These are phyloP conservation scores for Halophytophthora batemanensis DNA, from an alignment of 352 stramenopile species.

Conservation along the genomic window DNA sequence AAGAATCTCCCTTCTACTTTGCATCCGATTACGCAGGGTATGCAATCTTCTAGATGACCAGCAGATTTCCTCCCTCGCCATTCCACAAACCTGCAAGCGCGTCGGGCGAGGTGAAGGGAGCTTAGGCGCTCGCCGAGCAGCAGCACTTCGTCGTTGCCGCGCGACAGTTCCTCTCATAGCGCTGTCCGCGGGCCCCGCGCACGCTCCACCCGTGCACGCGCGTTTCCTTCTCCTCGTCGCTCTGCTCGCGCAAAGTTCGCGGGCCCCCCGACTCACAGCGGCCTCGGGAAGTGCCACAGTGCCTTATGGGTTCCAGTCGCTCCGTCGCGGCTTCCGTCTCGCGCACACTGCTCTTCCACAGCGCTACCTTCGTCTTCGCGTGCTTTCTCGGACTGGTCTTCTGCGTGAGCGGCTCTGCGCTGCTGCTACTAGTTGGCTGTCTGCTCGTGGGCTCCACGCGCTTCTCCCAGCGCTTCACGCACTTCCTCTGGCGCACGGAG, in stretches of 20 bases:
- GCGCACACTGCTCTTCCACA: constrained; percentile 53
- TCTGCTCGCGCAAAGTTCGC: no score
- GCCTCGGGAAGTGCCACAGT: constrained; percentile 11
- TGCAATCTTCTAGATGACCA: background rate
- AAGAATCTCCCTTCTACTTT: background rate
- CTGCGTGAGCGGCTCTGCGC: constrained; percentile 26
- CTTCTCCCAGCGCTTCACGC: constrained; percentile 34
- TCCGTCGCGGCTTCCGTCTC: constrained; percentile 34
- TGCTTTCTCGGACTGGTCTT: constrained; percentile 35
- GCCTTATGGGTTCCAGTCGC: constrained; percentile 17
- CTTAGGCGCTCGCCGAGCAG: no score
- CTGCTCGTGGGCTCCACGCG: constrained; percentile 46
- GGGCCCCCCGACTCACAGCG: no score
- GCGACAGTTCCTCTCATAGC: background rate
- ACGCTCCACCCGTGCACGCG: no score
- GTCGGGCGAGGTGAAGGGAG: background rate
- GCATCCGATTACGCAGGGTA: background rate
- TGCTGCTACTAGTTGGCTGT: constrained; percentile 48
- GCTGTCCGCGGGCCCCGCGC: no score
- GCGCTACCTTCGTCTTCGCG: constrained; percentile 42
- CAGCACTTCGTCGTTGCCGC: background rate
- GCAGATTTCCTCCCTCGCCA: background rate
- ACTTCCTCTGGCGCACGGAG: constrained; percentile 56
- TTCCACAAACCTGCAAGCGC: background rate
- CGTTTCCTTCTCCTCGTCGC: no score